Base-by-base conservation (phyloP, 106 monocot species). In the Acanthochlamys bracteata region DNA sequence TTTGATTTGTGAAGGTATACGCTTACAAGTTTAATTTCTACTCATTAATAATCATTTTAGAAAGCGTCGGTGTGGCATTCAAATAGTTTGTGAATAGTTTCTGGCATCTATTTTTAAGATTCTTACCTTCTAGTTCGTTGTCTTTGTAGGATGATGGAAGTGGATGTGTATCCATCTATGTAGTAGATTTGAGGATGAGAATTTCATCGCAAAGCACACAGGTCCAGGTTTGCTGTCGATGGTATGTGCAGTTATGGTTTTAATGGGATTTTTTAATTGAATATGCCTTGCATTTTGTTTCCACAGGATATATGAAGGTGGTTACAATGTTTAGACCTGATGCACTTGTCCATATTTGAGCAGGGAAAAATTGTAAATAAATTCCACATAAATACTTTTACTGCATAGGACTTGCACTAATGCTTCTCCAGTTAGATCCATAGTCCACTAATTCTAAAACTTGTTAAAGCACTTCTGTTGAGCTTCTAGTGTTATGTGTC, bases 131-230 rank as follows among this genome's bases (percentile, higher is more conserved):
- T 14, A 49, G 9, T 2, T 12, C 7, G 17, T 17, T 49, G 49
- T 10, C 69, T 24, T 62, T 77, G 23, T 61, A 96, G 95, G 90
- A 87, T 53, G 95, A 96, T 83, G 95, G 95, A 16, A 91, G 84
- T 83, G 95, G 95, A 61, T 96, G 90, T 70, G 67, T 80, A 43
- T 72, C 84, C 71, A 96, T 96, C 20, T 96, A 96, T 73, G 95
- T 16, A 90, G 82, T 55, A 96, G 90, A 72, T 90, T 96, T 70
- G 95, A 96, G 39, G 95, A 96, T 79, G 95, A 96, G 76, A 96
- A 96, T 74, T 96, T 96, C 55, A 80, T 78, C 60, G 90, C 95
- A 73, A 96, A 90, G 76, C 95, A 96, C 75, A 96, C 95, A 12
- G 95, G 95, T 25, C 95, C 95, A 63, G 95, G 95, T 41, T 67